Evolutionary conservation across 768 basidiomycete genomes (phyloP).

Genomic region (Mycena vitilis): DNA sequence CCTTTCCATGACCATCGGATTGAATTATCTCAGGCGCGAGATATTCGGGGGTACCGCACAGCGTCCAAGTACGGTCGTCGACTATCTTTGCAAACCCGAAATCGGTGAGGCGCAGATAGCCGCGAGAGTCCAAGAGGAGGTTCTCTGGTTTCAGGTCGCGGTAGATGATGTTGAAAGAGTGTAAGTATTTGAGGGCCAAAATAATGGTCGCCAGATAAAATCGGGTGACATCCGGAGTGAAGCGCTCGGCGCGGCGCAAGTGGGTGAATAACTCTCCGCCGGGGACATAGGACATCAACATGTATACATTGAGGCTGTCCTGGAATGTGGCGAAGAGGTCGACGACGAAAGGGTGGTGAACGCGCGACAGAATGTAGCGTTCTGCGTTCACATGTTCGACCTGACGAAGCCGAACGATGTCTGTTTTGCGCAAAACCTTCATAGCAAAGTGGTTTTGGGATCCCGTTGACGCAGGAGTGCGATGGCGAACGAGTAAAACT

Average conservation of each 20-base stretch:
- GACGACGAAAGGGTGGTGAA: constrained; percentile 95
- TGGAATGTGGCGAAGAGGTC: constrained; percentile 96
- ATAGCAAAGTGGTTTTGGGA: constrained; percentile 81
- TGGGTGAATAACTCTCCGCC: constrained; percentile 99
- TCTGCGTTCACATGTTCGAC: constrained; percentile 99
- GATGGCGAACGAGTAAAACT: constrained; percentile 89
- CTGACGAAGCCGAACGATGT: constrained; percentile 90
- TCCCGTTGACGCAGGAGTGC: constrained; percentile 58
- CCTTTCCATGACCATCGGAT: constrained; percentile 97
- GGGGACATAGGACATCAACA: constrained; percentile 96
- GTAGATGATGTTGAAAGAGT: constrained; percentile 97
- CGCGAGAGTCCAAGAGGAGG: constrained; percentile 91
- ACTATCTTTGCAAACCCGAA: constrained; percentile 99
- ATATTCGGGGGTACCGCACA: constrained; percentile 97
- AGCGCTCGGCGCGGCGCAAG: constrained; percentile 91
- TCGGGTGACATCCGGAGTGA: constrained; percentile 96
- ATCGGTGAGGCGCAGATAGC: constrained; percentile 95
- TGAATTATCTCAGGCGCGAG: constrained; percentile 98
- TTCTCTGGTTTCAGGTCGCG: constrained; percentile 99
- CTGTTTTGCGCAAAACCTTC: constrained; percentile 89
- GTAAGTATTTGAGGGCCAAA: constrained; percentile 93
- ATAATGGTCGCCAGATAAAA: constrained; percentile 98
- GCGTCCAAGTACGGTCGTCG: constrained; percentile 97
- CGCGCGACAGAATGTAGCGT: constrained; percentile 90
- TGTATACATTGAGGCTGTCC: constrained; percentile 96